Evolutionary conservation across 176 grass and related monocot genomes (phyloP), one percentile per base, ranked within the genome.

Genomic region (Paspalum notatum): DNA sequence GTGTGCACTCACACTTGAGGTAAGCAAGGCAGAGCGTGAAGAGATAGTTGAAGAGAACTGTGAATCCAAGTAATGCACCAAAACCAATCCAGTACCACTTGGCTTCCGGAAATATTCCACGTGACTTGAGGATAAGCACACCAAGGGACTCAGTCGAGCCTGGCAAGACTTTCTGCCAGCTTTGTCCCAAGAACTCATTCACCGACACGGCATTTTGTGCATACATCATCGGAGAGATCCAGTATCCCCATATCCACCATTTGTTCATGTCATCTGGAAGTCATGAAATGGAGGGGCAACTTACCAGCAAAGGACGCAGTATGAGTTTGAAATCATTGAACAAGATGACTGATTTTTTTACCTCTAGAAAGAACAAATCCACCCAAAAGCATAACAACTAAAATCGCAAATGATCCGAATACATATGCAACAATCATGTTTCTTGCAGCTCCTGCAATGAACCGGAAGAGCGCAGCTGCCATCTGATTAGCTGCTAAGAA

Each of bases 341-440:
- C 7, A 49, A 6, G 67, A 27, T 27, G 67, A 16, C 7, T 1
- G 43, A 48, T 53, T 26, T 72, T 26, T 72, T 66, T 57, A 70
- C 67, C 67, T 70, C 67, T 70, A 48, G 21, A 70, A 48, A 70
- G n/a, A 70, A 48, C 67, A 48, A 70, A 70, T 70, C 67, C 67
- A 26, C 86, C 86, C 74, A 83, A 71, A 15, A 26, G 16, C 73
- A 88, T 45, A 70, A 16, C 67, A 47, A 26, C 7, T 70, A 70
- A 70, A 70, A 70, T 25, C 9, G 67, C 67, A 70, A 70, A 70
- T 48, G 67, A 66, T 78, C 65, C 85, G 18, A 88, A 83, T 40
- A 82, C 82, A 38, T 88, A 74, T 57, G 86, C 80, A 79, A 84
- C 44, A 37, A 84, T 53, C 73, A 88, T 79, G 47, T 88, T 84